Conservation (phyloP, 805 yeast species). For the Schwanniomyces polymorphus region DNA sequence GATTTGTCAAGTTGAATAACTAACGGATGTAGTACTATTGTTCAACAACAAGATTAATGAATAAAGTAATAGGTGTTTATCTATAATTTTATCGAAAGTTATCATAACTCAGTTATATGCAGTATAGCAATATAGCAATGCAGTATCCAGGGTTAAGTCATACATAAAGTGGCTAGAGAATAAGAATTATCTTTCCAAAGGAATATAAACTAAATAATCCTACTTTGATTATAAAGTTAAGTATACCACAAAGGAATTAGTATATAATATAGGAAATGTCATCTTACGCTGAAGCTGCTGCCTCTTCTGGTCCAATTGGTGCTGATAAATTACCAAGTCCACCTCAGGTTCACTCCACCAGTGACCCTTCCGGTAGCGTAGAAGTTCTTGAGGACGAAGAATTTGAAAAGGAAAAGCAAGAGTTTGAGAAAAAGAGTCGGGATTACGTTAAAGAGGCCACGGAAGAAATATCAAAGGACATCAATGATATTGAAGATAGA, state of each 20-base stretch:
- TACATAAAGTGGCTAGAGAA: background rate
- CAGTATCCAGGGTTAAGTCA: background rate
- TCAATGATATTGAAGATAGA: constrained; percentile 21
- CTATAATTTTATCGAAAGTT: no score
- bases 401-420: constrained; percentile 19
- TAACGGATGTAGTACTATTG: no score
- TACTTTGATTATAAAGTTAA: background rate
- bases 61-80: constrained; percentile 12
- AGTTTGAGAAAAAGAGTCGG: constrained; percentile 15
- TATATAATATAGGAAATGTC: constrained; percentile 15
- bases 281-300: constrained; percentile 44
- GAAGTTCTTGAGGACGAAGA: constrained; percentile 21
- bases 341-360: constrained; percentile 17
- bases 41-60: constrained; percentile 2
- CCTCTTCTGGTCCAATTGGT: constrained; percentile 36
- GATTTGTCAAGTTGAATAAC: no score
- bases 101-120: background rate
- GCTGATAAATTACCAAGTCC: constrained; percentile 32
- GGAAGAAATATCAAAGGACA: constrained; percentile 13
- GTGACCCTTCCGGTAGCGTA: constrained; percentile 22
- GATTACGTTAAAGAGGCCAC: constrained; percentile 7
- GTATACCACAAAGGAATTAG: background rate
- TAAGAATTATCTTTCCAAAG: background rate
- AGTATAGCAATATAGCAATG: constrained; percentile 1
- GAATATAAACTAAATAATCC: background rate